Percentiles rank a stretch among this genome's conserved stretches.
Evolutionary conservation across 192 early-diverging fungal species (phyloP).

Genomic region (Coemansia sp.): DNA sequence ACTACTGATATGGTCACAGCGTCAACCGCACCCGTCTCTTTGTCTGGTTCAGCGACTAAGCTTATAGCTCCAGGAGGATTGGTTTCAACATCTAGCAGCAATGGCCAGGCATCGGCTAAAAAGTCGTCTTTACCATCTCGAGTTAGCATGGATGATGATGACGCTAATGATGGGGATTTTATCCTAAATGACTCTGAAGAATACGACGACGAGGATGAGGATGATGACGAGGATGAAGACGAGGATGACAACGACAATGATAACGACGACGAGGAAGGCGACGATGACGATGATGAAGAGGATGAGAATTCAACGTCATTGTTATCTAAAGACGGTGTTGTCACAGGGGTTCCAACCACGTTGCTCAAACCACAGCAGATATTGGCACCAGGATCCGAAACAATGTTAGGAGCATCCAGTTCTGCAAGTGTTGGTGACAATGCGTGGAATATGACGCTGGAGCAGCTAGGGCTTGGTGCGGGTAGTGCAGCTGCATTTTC

Average conservation of each 20-base stretch:
- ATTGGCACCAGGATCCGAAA: neutral
- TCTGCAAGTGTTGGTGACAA: neutral
- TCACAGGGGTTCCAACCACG: neutral
- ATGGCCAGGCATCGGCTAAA: neutral
- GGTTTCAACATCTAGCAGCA: neutral
- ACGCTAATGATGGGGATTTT: conserved; percentile 51
- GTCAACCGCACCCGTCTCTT: neutral
- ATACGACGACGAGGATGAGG: conserved; percentile 42
- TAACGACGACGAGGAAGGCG: neutral
- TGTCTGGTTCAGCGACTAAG: neutral
- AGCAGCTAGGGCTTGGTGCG: conserved; percentile 31
- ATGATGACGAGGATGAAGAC: conserved; percentile 38
- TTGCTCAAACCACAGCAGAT: conserved; percentile 5
- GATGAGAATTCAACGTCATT: neutral
- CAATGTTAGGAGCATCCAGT: neutral
- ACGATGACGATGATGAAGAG: conserved; percentile 1
- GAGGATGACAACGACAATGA: neutral
- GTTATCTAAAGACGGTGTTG: neutral
- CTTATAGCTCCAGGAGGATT: neutral
- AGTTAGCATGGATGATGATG: conserved; percentile 37
- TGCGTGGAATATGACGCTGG: conserved; percentile 36
- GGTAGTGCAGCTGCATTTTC: conserved; percentile 2
- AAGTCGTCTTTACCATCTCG: neutral
- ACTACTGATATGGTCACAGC: neutral
- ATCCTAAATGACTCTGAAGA: conserved; percentile 41